phyloP scores from a whole-genome alignment of 139 green algal genomes.

The Closterium sp. region DNA sequence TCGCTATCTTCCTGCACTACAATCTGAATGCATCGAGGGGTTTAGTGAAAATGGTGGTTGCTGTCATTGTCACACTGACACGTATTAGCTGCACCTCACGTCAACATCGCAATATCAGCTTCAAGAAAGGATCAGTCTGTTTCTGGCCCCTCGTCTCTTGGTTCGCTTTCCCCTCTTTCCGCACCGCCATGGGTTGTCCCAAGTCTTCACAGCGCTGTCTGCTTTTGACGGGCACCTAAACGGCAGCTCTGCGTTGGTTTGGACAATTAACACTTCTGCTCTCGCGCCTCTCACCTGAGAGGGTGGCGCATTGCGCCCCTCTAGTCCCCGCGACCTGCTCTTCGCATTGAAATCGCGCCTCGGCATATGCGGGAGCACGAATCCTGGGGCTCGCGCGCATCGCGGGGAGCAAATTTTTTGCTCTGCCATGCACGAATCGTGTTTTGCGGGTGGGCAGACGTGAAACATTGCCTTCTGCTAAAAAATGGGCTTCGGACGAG shows the following conservation, averaged over 20 bases:
- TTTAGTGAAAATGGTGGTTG: background rate
- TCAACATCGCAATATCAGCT: background rate
- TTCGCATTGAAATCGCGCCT: background rate
- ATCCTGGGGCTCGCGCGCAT: background rate
- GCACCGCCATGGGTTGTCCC: background rate
- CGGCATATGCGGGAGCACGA: background rate
- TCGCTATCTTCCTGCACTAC: background rate
- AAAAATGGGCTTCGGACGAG: background rate
- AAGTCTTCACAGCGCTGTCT: background rate
- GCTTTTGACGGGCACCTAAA: background rate
- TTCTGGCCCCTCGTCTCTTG: background rate
- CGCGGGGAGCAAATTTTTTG: background rate
- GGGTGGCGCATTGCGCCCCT: background rate
- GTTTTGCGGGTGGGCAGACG: background rate
- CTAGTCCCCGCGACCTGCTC: background rate
- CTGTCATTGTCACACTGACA: background rate
- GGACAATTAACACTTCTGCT: background rate
- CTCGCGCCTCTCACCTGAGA: background rate
- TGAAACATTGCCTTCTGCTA: background rate
- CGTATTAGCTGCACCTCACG: background rate
- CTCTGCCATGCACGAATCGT: background rate
- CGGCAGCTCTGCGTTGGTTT: background rate
- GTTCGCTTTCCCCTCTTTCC: background rate
- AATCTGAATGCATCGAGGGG: background rate
- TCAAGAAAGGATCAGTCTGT: background rate